Evolutionary conservation across 768 basidiomycete genomes (phyloP).

Genomic region (Arthromyces matolae): DNA sequence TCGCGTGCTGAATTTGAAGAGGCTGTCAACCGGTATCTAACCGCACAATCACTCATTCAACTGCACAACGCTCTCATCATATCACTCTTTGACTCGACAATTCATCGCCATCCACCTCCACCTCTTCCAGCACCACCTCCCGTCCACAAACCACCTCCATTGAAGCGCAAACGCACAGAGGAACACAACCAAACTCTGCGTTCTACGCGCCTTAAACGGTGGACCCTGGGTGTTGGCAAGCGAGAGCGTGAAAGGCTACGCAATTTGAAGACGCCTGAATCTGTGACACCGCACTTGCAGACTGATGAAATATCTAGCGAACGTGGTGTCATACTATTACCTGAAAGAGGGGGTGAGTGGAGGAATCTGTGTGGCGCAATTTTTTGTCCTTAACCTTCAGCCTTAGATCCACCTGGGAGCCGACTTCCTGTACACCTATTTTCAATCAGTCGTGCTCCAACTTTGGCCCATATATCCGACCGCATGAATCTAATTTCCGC

Average conservation of each 20-base stretch:
- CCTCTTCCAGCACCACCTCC: constrained; percentile 7
- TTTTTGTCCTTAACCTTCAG: not conserved
- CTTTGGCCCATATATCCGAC: constrained; percentile 73
- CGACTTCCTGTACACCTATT: constrained; percentile 71
- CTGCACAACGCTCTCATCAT: constrained; percentile 83
- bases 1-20: constrained; percentile 79
- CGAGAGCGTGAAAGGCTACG: constrained; percentile 74
- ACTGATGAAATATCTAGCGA: constrained; percentile 70
- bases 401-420: constrained; percentile 64
- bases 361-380: not conserved
- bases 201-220: constrained; percentile 66
- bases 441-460: constrained; percentile 67
- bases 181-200: constrained; percentile 54
- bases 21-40: constrained; percentile 56
- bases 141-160: constrained; percentile 61
- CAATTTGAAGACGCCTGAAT: constrained; percentile 38
- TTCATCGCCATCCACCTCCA: constrained; percentile 22
- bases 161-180: constrained; percentile 59
- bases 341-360: constrained; percentile 65
- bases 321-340: constrained; percentile 59
- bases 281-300: constrained; percentile 41
- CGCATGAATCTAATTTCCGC: constrained; percentile 79
- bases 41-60: constrained; percentile 64
- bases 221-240: constrained; percentile 68
- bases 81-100: constrained; percentile 75